These are phyloP conservation scores for Elaeis oleifera DNA, from an alignment of 202 grass and related monocot species.

Conservation along the genomic window DNA sequence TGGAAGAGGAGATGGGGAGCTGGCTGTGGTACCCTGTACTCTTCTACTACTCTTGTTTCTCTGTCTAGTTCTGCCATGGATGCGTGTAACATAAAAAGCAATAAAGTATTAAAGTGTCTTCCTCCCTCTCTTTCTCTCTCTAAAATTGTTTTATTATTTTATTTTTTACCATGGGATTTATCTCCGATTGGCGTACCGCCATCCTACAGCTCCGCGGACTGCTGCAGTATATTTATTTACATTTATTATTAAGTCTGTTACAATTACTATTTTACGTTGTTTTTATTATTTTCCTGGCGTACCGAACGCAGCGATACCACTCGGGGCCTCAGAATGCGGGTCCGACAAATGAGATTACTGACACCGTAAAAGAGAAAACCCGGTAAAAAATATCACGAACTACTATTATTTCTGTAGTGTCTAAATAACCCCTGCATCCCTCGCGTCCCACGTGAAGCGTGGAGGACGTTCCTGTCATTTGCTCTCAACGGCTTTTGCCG, in stretches of 20 bases:
- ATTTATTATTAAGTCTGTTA: neutral
- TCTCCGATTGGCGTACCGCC: neutral
- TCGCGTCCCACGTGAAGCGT: too few relatives aligned
- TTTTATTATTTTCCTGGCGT: too few relatives aligned
- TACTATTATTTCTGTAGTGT: too few relatives aligned
- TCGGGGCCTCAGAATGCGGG: neutral
- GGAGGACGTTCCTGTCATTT: too few relatives aligned
- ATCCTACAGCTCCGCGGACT: neutral
- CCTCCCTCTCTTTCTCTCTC: constrained; percentile 6
- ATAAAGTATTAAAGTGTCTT: constrained; percentile 46
- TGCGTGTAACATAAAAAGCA: constrained; percentile 88
- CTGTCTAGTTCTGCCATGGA: constrained; percentile 31
- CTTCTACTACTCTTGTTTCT: constrained; percentile 10
- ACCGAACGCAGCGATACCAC: neutral
- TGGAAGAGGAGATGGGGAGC: too few relatives aligned
- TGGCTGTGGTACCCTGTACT: constrained; percentile 5
- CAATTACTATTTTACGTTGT: too few relatives aligned
- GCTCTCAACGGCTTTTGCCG: too few relatives aligned
- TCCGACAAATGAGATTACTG: neutral
- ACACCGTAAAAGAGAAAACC: neutral
- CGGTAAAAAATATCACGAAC: too few relatives aligned
- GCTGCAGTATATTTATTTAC: neutral
- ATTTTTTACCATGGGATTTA: neutral
- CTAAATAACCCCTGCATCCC: too few relatives aligned
- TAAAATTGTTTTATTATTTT: constrained; percentile 5